Percentiles rank a stretch among this genome's conserved stretches.
Conservation (phyloP, 805 yeast genomes). For the Teunomyces gatunensis region DNA sequence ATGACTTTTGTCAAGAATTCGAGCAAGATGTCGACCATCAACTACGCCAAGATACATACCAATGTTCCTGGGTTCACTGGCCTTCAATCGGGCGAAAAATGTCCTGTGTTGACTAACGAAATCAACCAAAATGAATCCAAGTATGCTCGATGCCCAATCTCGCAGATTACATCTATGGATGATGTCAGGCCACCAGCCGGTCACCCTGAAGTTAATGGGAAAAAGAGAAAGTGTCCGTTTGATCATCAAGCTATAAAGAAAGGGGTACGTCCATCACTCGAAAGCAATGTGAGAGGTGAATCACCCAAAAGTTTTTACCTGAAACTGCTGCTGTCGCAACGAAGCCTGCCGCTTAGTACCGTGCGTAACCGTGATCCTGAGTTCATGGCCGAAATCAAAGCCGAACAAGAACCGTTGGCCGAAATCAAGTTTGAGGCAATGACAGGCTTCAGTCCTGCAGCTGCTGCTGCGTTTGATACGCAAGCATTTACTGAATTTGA, state of each 20-base stretch:
- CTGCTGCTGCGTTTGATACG: constrained; percentile 3
- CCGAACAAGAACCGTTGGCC: background rate
- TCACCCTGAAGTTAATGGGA: constrained; percentile 4
- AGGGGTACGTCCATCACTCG: constrained; percentile 10
- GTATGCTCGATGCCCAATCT: constrained; percentile 23
- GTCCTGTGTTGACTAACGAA: background rate
- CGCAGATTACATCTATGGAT: constrained; percentile 21
- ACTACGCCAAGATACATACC: constrained; percentile 33
- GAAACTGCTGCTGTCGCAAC: background rate
- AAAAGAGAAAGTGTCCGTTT: constrained; percentile 32
- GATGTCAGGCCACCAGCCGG: constrained; percentile 6
- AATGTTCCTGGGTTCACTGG: constrained; percentile 26
- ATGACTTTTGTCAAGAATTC: constrained; percentile 33
- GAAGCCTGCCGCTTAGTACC: constrained; percentile 1
- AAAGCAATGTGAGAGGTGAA: constrained; percentile 19
- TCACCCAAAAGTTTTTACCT: constrained; percentile 1
- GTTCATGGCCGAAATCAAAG: background rate
- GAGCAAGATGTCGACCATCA: constrained; percentile 23
- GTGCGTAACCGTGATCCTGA: background rate
- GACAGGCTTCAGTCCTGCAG: background rate
- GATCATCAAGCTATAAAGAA: constrained; percentile 19
- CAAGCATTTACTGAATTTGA: constrained; percentile 14
- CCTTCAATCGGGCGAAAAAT: constrained; percentile 8
- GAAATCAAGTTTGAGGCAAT: background rate
- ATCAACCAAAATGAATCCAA: background rate